These are phyloP conservation scores for Aspergillus steynii DNA, from an alignment of 495 filamentous ascomycete species.

Conservation along the genomic window DNA sequence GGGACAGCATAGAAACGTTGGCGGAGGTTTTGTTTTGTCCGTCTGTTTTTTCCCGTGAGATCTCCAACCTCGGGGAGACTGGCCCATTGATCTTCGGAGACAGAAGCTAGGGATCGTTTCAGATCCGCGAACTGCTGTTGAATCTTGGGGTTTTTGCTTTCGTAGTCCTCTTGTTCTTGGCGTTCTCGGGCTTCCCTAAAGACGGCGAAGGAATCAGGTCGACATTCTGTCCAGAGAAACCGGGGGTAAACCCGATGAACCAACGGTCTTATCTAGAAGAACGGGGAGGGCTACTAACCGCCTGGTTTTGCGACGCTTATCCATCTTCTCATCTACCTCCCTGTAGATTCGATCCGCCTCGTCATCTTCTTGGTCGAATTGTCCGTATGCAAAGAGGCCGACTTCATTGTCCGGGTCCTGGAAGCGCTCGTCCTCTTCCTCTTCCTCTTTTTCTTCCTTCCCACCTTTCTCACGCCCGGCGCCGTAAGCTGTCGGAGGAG, in stretches of 20 bases:
- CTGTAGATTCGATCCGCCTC: slow-evolving; percentile 96
- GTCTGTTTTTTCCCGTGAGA: slow-evolving; percentile 87
- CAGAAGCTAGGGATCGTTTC: slow-evolving; percentile 81
- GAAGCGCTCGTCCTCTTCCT: slow-evolving; percentile 82
- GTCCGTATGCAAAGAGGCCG: slow-evolving; percentile 88
- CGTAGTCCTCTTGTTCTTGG: slow-evolving; percentile 90
- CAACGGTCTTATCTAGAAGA: slow-evolving; percentile 48
- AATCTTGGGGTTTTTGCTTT: slow-evolving; percentile 96
- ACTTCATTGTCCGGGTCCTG: slow-evolving; percentile 98
- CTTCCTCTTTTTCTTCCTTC: slow-evolving; percentile 65
- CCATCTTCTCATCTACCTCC: slow-evolving; percentile 96
- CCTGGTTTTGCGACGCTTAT: slow-evolving; percentile 76
- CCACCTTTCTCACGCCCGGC: slow-evolving; percentile 67
- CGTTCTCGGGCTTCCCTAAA: slow-evolving; percentile 94
- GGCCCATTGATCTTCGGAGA: slow-evolving; percentile 96
- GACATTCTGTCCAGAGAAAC: slow-evolving; percentile 80
- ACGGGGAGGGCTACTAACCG: slow-evolving; percentile 68
- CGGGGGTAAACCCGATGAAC: slow-evolving; percentile 64
- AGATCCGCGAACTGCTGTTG: slow-evolving; percentile 97
- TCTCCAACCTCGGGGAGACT: slow-evolving; percentile 94
- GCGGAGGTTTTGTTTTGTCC: slow-evolving; percentile 76
- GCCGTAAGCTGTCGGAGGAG: slow-evolving; percentile 79
- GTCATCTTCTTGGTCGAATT: slow-evolving; percentile 95
- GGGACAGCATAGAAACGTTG: slow-evolving; percentile 95
- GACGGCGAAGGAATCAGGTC: slow-evolving; percentile 65